A percentile compares a stretch with the other conserved stretches of the same genome.
Evolutionary conservation across 1,139 yeast species (phyloP).

Genomic region (Kodamaea plutei): DNA sequence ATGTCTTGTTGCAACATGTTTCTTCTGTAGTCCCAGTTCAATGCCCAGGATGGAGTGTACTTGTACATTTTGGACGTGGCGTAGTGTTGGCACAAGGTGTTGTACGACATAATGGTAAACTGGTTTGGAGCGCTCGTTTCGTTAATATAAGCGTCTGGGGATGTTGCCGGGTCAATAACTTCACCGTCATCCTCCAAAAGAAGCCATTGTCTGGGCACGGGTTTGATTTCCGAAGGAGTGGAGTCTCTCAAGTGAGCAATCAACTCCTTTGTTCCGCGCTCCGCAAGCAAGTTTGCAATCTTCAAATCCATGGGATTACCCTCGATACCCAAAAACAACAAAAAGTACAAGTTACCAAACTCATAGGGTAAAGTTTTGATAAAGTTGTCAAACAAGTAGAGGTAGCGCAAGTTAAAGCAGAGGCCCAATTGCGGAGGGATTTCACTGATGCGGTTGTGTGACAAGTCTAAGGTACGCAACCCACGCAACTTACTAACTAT

Average conservation of each 20-base stretch:
- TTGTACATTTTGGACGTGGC: constrained; percentile 91
- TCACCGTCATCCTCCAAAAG: constrained; percentile 75
- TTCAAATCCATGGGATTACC: constrained; percentile 82
- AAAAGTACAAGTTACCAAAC: constrained; percentile 80
- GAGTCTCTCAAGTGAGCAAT: constrained; percentile 78
- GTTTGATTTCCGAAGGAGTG: constrained; percentile 62
- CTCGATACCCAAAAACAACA: constrained; percentile 86
- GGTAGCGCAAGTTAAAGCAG: constrained; percentile 72
- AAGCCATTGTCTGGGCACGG: constrained; percentile 79
- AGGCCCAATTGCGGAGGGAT: constrained; percentile 83
- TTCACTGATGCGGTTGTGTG: constrained; percentile 66
- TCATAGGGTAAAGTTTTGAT: constrained; percentile 73
- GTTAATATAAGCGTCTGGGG: constrained; percentile 30
- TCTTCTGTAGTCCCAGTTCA: constrained; percentile 90
- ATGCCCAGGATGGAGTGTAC: constrained; percentile 96
- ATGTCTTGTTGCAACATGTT: constrained; percentile 72
- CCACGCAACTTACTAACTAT: constrained; percentile 66
- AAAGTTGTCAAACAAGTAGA: constrained; percentile 85
- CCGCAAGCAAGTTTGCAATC: constrained; percentile 63
- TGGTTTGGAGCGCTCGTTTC: constrained; percentile 24
- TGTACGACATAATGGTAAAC: constrained; percentile 82
- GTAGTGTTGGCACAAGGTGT: constrained; percentile 91
- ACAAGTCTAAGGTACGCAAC: constrained; percentile 79
- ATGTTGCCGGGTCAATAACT: constrained; percentile 36
- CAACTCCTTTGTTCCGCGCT: constrained; percentile 82